Conservation (phyloP, 495 filamentous ascomycete genomes). For the Pyrenula massariospora region DNA sequence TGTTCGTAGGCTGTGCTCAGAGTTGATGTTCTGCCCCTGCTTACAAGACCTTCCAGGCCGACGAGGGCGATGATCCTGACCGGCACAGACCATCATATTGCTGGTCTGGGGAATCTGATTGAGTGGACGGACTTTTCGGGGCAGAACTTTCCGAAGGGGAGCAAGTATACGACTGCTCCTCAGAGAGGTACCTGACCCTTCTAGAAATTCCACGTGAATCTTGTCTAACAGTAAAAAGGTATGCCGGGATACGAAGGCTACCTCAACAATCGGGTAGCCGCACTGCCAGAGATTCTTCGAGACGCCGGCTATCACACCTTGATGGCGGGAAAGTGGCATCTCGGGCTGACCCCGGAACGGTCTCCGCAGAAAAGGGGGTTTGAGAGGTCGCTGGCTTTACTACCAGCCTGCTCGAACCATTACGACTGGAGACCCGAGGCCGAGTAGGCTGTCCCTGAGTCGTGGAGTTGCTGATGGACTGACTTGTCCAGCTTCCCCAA, state of each 20-base stretch:
- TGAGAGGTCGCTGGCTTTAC: slow-evolving; percentile 30
- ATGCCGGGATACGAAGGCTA: slow-evolving; percentile 59
- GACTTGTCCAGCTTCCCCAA: slow-evolving; percentile 22
- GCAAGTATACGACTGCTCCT: slow-evolving; percentile 10
- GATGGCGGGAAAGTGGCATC: slow-evolving; percentile 51
- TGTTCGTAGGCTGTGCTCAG: slow-evolving; percentile 8
- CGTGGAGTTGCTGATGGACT: slow-evolving; percentile 10
- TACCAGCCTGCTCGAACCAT: slow-evolving; percentile 50
- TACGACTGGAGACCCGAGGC: slow-evolving; percentile 46
- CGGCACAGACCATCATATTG: slow-evolving; percentile 42
- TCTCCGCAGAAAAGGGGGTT: slow-evolving; percentile 18
- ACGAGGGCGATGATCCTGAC: slow-evolving; percentile 32
- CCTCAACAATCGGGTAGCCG: slow-evolving; percentile 48
- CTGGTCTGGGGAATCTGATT: slow-evolving; percentile 33
- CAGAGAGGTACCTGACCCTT: slow-evolving; percentile 4
- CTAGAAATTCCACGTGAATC: background rate
- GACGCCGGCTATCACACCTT: slow-evolving; percentile 53
- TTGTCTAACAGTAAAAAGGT: slow-evolving; percentile 1
- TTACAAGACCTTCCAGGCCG: slow-evolving; percentile 1
- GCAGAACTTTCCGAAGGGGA: slow-evolving; percentile 17
- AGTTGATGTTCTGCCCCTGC: background rate
- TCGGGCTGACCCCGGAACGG: slow-evolving; percentile 32
- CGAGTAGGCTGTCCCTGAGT: slow-evolving; percentile 1
- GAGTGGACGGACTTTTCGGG: slow-evolving; percentile 36
- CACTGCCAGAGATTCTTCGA: slow-evolving; percentile 47